Base-by-base conservation (phyloP, 257 asterid species). In the Ehretia macrophylla region DNA sequence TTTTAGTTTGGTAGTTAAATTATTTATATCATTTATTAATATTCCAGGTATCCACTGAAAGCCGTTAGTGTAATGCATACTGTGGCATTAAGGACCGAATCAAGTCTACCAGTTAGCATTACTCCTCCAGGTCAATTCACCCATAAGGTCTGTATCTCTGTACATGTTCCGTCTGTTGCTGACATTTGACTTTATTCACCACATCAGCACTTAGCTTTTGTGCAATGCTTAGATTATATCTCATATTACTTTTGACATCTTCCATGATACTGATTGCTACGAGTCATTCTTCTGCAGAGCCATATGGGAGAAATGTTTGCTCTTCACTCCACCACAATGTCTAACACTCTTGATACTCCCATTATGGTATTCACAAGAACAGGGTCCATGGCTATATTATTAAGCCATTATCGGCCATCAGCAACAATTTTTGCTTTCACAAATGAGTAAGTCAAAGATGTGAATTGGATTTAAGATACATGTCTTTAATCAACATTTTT, bases 261-360 rank as follows among this genome's bases (percentile, higher is more conserved):
- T 51, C 35, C 35, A 27, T n/a, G 35, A 16, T 56, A 44, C 49
- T 48, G n/a, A 51, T 19, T 51, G 56, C 22, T 19, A 22, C 11
- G 6, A 52, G 32, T 17, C 27, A 37, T 57, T 59, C 42, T 42
- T 73, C 18, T 73, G 78, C 92, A 93, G 99, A 75, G 73, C 64
- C 91, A 81, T 56, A 93, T 93, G 99, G 85, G 99, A 37, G 87
- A 82, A 32, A 89, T 85, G 86, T 89, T 93, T 86, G 97, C 99
- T 65, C 76, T 78, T 68, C 99, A 89, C 66, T 69, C 95, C 55
- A 78, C 96, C 68, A 81, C 81, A 44, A 93, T 93, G 91, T 93
- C 99, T 66, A 82, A 89, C 75, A 86, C 94, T 58, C 90, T 93
- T 66, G 69, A 63, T 27, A 90, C 95, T 54, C 95, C 97, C 47